Conservation (phyloP, 2,329 filamentous ascomycete genomes). For the Cordyceps fumosorosea region DNA sequence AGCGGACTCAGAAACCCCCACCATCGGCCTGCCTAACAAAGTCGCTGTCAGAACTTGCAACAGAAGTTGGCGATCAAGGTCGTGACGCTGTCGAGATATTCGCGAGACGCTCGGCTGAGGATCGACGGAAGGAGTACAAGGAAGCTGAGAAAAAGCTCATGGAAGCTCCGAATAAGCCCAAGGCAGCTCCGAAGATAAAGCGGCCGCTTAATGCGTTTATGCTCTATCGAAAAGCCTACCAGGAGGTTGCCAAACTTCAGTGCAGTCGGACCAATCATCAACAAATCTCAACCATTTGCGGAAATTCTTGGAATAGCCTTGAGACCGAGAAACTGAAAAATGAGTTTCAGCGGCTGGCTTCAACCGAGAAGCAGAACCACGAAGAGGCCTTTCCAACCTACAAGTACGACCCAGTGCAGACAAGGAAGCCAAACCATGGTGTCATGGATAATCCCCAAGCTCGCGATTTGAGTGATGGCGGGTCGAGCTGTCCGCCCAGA, state of each 20-base stretch:
- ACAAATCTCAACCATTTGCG: conserved; percentile 80
- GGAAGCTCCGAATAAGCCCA: too few relatives aligned
- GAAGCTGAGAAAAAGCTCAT: conserved; percentile 51
- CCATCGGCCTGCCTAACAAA: conserved; percentile 22
- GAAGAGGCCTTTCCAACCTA: conserved; percentile 80
- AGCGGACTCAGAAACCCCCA: neutral
- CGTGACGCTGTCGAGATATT: conserved; percentile 74
- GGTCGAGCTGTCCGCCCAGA: neutral
- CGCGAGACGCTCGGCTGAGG: conserved; percentile 64
- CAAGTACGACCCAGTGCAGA: conserved; percentile 69
- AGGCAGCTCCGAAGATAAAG: conserved; percentile 64
- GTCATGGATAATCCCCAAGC: conserved; percentile 30
- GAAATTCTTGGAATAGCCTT: conserved; percentile 69
- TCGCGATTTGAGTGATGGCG: conserved; percentile 37
- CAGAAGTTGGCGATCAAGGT: conserved; percentile 52
- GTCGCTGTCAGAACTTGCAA: conserved; percentile 66
- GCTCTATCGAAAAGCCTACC: conserved; percentile 90
- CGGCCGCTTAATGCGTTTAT: conserved; percentile 98
- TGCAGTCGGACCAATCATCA: conserved; percentile 89
- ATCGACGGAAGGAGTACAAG: conserved; percentile 40
- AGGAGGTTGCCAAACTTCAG: conserved; percentile 76
- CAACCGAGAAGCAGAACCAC: conserved; percentile 78
- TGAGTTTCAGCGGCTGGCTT: conserved; percentile 72
- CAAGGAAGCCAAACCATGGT: conserved; percentile 46
- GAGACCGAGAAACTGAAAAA: conserved; percentile 68